A percentile compares a stretch with the other conserved stretches of the same genome.
Evolutionary conservation across 2,329 filamentous ascomycete species (phyloP).

Genomic region (Sclerotinia trifoliorum): DNA sequence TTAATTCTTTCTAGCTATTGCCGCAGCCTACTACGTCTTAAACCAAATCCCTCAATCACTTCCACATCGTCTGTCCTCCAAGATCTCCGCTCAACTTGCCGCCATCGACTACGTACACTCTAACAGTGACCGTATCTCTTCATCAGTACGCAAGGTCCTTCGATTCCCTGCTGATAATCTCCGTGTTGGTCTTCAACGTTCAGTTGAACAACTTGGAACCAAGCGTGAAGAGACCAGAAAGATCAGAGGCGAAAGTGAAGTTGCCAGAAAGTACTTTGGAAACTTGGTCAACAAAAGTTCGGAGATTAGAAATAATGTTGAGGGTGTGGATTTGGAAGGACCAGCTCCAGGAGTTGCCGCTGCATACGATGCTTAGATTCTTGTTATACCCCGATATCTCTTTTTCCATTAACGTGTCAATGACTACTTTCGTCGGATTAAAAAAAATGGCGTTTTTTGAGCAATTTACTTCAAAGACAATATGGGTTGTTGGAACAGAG

Average conservation of each 20-base stretch:
- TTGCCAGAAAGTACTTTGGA: slow-evolving; percentile 84
- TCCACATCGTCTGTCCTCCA: slow-evolving; percentile 78
- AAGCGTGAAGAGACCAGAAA: slow-evolving; percentile 83
- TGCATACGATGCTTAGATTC: slow-evolving; percentile 35
- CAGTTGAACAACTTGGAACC: slow-evolving; percentile 75
- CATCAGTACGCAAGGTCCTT: slow-evolving; percentile 83
- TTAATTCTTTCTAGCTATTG: slow-evolving; percentile 55
- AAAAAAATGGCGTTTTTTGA: slow-evolving; percentile 18
- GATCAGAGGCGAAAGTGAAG: slow-evolving; percentile 77
- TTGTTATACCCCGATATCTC: slow-evolving; percentile 22
- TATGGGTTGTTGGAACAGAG: slow-evolving; percentile 3
- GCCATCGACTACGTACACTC: slow-evolving; percentile 89
- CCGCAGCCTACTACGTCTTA: slow-evolving; percentile 77
- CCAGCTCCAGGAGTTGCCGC: slow-evolving; percentile 40
- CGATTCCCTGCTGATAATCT: slow-evolving; percentile 85
- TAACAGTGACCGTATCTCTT: slow-evolving; percentile 81
- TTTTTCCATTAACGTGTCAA: slow-evolving; percentile 19
- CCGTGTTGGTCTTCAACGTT: slow-evolving; percentile 76
- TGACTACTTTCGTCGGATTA: background rate
- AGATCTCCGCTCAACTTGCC: slow-evolving; percentile 77
- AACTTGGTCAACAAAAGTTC: slow-evolving; percentile 72
- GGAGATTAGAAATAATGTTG: slow-evolving; percentile 46
- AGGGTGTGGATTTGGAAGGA: slow-evolving; percentile 40
- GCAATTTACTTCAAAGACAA: slow-evolving; percentile 2
- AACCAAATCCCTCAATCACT: slow-evolving; percentile 86